Base-by-base conservation (phyloP, 495 filamentous ascomycete genomes). In the Hypoxylon lienhwacheense region DNA sequence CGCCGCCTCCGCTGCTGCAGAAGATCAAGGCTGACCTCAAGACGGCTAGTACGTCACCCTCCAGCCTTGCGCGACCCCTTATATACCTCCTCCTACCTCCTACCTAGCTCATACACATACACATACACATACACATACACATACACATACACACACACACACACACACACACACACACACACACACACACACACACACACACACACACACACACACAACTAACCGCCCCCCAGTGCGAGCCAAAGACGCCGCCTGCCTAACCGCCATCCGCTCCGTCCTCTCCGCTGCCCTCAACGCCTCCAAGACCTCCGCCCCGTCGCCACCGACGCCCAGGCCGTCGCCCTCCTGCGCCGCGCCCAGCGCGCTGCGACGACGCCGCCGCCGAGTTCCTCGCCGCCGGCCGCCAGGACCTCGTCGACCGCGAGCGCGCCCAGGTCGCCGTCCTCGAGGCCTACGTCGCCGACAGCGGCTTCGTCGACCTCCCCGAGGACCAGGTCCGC, bases 11-110 rank as follows among this genome's bases (percentile, higher is more conserved):
- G 5, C 66, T 77, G 4, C 65, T 75, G 14, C 55, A 67, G 34
- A 78, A 66, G 59, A 54, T 77, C 47, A 83, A 81, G 43, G 68
- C 66, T 35, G 82, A 85, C 53, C 67, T 85, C 44, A 85, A 85
- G 66, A 65, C 71, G 26, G 80, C 82, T 36, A 82, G 56, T 60
- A 50, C 50, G 56, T 55, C 15, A 36, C 24, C 21, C 29, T 7
- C 31, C 10, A 51, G n/a, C n/a, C 20, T 5, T 24, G 4, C 37
- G 19, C 19, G 10, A 11, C 7, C 37, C 5, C n/a, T 12, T 14
- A 15, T 14, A 10, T 12, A 6, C n/a, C 12, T 17, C 14, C 15
- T 28, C 46, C 7, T 39, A 39, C 8, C 16, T 36, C 34, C 34
- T n/a, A n/a, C n/a, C n/a, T n/a, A n/a, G n/a, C n/a, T n/a, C n/a